Conservation (phyloP, 768 basidiomycete genomes). For the Austroboletus festivus region DNA sequence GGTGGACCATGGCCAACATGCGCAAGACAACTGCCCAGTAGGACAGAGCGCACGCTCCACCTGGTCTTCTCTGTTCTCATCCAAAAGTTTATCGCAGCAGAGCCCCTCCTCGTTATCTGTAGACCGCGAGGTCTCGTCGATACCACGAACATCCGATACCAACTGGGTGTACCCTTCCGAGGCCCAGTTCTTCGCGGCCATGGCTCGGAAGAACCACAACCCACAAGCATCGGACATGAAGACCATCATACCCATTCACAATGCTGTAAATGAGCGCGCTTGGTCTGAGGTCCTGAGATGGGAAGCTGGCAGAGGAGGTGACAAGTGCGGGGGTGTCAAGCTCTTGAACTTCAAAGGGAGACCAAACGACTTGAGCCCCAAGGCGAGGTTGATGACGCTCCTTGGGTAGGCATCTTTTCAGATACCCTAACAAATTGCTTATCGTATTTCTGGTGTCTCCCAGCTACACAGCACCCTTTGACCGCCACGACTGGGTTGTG, state of each 20-base stretch:
- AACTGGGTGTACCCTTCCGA: constrained; percentile 99
- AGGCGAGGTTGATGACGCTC: constrained; percentile 77
- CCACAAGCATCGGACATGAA: constrained; percentile 89
- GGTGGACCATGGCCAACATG: constrained; percentile 40
- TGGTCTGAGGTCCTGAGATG: constrained; percentile 82
- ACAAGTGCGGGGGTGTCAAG: constrained; percentile 75
- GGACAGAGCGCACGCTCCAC: constrained; percentile 51
- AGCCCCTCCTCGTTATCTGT: constrained; percentile 47
- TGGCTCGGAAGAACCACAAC: constrained; percentile 91
- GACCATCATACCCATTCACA: constrained; percentile 96
- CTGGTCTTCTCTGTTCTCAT: constrained; percentile 37
- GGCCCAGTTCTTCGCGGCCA: constrained; percentile 97
- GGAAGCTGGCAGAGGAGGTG: constrained; percentile 80
- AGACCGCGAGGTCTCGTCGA: constrained; percentile 82
- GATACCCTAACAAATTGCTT: neutral
- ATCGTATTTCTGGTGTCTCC: neutral
- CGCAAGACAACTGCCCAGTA: constrained; percentile 56
- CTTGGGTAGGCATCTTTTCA: constrained; percentile 63
- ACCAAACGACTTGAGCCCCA: constrained; percentile 75
- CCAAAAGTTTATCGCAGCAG: constrained; percentile 6
- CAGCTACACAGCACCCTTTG: constrained; percentile 93
- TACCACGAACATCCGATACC: constrained; percentile 66
- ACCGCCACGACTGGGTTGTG: constrained; percentile 95
- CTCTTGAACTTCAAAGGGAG: constrained; percentile 90
- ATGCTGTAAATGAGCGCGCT: constrained; percentile 95